Evolutionary conservation across 257 asterid genomes (phyloP).

Genomic region (Solanum raphanifolium): DNA sequence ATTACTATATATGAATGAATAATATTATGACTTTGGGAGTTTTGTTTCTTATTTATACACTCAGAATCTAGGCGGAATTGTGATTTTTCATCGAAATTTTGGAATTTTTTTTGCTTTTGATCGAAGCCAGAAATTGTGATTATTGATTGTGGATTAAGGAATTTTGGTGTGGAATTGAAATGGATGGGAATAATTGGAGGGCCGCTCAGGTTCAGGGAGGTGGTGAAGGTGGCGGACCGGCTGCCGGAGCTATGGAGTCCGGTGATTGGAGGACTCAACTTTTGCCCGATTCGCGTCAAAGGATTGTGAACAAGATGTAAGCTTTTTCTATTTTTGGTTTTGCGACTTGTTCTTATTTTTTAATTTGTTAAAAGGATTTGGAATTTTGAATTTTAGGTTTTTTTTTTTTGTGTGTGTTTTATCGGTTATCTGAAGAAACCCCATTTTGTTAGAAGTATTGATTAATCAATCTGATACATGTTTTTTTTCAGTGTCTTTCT

Average conservation of each 20-base stretch:
- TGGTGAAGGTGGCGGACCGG: conserved; percentile 11
- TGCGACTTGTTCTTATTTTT: background rate
- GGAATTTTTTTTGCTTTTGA: no score
- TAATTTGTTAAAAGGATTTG: background rate
- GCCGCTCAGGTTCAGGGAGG: conserved; percentile 44
- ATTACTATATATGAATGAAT: background rate
- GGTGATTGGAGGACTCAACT: conserved; percentile 76
- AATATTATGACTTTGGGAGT: no score
- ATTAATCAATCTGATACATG: background rate
- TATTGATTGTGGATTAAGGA: background rate
- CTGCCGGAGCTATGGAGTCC: conserved; percentile 31
- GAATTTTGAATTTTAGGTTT: background rate
- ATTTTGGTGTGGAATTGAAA: background rate
- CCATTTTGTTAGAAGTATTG: background rate
- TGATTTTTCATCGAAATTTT: background rate
- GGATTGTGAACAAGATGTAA: conserved; percentile 70
- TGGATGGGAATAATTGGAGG: conserved; percentile 63
- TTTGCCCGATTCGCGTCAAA: conserved; percentile 50
- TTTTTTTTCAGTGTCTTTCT: background rate
- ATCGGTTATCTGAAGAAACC: background rate
- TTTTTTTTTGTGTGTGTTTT: background rate
- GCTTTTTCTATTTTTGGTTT: background rate
- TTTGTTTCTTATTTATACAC: no score
- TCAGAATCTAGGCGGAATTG: no score
- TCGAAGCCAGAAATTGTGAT: background rate